Evolutionary conservation across 768 basidiomycete species (phyloP).

Genomic region (Amanita molliuscula): DNA sequence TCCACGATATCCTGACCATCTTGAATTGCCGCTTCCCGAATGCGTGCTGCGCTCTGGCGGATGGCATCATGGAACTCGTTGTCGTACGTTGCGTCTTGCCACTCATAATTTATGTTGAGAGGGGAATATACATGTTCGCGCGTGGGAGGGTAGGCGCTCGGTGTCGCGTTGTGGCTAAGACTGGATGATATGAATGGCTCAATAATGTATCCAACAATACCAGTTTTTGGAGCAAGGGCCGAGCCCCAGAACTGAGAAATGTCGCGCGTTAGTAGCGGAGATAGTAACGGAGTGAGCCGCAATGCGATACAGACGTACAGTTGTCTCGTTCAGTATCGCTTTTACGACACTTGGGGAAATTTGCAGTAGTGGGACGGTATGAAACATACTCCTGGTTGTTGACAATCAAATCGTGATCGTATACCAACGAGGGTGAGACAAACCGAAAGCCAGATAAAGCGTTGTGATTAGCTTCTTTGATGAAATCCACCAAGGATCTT

Average conservation of each 20-base stretch:
- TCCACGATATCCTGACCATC: conserved; percentile 27
- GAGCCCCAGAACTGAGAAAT: background rate
- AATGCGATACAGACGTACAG: conserved; percentile 12
- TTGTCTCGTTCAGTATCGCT: conserved; percentile 26
- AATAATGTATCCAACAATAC: background rate
- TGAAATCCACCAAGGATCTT: conserved; percentile 22
- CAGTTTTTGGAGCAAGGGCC: background rate
- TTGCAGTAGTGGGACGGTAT: conserved; percentile 25
- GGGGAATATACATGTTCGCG: conserved; percentile 16
- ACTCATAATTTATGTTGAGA: conserved; percentile 17
- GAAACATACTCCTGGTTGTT: conserved; percentile 15
- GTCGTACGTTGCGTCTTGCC: conserved; percentile 12
- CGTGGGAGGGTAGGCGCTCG: conserved; percentile 1
- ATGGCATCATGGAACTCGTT: conserved; percentile 22
- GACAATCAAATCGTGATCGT: conserved; percentile 7
- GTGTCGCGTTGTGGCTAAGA: background rate
- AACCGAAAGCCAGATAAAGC: conserved; percentile 13
- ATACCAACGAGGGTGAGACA: conserved; percentile 3
- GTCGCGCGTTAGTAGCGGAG: too few species aligned
- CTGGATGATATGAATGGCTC: background rate
- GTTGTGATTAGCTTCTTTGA: conserved; percentile 20
- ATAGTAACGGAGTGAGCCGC: too few species aligned
- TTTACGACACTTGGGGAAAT: conserved; percentile 21
- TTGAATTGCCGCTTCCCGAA: conserved; percentile 22
- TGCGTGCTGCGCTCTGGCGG: conserved; percentile 20